Conservation (phyloP, 495 filamentous ascomycete species). For the Neurospora sp. region DNA sequence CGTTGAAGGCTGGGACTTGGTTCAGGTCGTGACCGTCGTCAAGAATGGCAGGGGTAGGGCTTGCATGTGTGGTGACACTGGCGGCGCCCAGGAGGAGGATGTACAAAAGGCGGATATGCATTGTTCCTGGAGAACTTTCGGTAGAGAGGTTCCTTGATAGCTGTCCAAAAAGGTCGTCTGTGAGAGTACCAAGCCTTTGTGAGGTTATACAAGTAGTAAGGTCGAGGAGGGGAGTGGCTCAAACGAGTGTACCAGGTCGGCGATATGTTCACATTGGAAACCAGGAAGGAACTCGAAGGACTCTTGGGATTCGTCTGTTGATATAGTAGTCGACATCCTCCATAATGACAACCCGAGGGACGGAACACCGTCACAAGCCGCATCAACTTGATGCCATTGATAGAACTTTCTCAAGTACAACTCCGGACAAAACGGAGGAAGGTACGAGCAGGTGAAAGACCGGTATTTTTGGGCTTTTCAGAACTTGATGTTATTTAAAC, state of each 20-base stretch:
- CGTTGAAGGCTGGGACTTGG: slow-evolving; percentile 9
- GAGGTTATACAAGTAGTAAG: not conserved
- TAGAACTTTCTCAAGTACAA: not conserved
- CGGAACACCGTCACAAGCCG: not conserved
- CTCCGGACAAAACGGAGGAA: not conserved
- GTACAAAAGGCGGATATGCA: not conserved
- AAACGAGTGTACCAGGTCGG: not conserved
- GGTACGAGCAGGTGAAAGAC: not conserved
- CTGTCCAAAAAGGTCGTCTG: not conserved
- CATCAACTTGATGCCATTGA: not conserved
- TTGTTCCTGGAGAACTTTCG: not conserved
- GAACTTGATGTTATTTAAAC: not conserved
- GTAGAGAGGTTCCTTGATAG: not conserved
- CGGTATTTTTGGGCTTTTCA: not conserved
- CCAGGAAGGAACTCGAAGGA: not conserved
- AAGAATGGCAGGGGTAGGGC: not conserved
- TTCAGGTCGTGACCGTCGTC: not conserved
- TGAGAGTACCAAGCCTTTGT: not conserved
- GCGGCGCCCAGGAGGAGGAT: not conserved
- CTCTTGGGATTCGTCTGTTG: not conserved
- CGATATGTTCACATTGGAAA: not conserved
- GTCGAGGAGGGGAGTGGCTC: not conserved
- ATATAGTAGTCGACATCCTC: not conserved
- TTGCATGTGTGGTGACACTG: not conserved
- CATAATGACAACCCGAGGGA: not conserved